Evolutionary conservation across 106 monocot species (phyloP).

Genomic region (Dactylorhiza incarnata): DNA sequence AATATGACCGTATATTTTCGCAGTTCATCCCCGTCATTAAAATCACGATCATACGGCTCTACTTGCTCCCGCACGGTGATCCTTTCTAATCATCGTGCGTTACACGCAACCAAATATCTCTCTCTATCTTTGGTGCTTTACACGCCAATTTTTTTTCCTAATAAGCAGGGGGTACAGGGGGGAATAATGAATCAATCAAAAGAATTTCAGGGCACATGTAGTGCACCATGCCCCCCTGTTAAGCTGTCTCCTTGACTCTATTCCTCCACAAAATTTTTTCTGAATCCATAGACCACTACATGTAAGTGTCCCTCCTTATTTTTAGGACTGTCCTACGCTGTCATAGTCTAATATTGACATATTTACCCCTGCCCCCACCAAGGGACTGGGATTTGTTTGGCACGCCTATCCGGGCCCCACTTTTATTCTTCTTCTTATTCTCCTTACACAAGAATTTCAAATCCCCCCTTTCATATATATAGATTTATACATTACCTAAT

Average conservation of each 20-base stretch:
- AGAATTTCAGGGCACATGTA: constrained; percentile 38
- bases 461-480: not conserved
- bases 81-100: no score
- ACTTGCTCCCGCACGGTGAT: no score
- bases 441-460: not conserved
- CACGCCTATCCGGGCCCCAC: constrained; percentile 15
- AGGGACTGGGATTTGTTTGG: constrained; percentile 46
- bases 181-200: constrained; percentile 15
- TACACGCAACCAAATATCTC: no score
- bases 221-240: constrained; percentile 21
- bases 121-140: no score
- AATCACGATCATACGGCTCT: no score
- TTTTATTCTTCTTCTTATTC: not conserved
- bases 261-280: constrained; percentile 16
- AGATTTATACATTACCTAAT: no score
- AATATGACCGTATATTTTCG: no score
- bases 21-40: no score
- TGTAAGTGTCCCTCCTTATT: constrained; percentile 22
- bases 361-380: constrained; percentile 9
- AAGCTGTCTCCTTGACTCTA: constrained; percentile 27
- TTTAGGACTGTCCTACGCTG: constrained; percentile 28
- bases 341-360: constrained; percentile 18
- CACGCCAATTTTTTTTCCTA: no score
- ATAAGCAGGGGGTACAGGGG: no score
- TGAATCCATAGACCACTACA: not conserved